These are phyloP conservation scores for Colletotrichum sidae DNA, from an alignment of 2,329 filamentous ascomycete genomes.

Conservation along the genomic window DNA sequence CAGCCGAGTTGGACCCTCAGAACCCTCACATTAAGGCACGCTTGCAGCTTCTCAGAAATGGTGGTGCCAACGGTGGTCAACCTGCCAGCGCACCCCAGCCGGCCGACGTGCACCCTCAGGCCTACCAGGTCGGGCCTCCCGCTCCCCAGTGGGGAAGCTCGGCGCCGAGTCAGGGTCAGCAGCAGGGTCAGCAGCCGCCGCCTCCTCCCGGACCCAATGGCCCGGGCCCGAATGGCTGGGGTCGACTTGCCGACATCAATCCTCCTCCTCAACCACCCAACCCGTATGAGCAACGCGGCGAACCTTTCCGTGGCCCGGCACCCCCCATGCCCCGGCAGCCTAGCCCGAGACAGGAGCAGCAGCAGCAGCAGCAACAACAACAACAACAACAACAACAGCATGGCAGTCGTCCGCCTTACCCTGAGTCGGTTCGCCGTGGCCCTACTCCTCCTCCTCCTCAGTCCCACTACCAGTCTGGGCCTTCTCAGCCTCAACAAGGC, in stretches of 20 bases:
- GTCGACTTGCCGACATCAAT: constrained; percentile 82
- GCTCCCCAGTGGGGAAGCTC: constrained; percentile 91
- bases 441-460: constrained; percentile 67
- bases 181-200: constrained; percentile 48
- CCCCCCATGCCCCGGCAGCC: constrained; percentile 77
- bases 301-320: constrained; percentile 75
- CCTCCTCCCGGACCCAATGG: constrained; percentile 71
- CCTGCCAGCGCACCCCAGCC: constrained; percentile 86
- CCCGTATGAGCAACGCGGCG: constrained; percentile 81
- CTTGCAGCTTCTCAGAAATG: constrained; percentile 87
- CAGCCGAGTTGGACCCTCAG: constrained; percentile 90
- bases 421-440: constrained; percentile 58
- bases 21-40: constrained; percentile 98
- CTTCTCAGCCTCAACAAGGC: constrained; percentile 62
- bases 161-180: constrained; percentile 64
- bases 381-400: constrained; percentile 25
- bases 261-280: constrained; percentile 80
- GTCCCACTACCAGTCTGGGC: constrained; percentile 60
- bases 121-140: constrained; percentile 89
- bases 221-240: constrained; percentile 67
- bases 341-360: constrained; percentile 80
- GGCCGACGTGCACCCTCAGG: constrained; percentile 94
- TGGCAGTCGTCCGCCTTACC: constrained; percentile 34
- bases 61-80: constrained; percentile 77
- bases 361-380: constrained; percentile 57